Percentiles rank a stretch among this genome's conserved stretches.
Conservation (phyloP, 2,329 filamentous ascomycete species). For the Coleophoma eucalyptorum region DNA sequence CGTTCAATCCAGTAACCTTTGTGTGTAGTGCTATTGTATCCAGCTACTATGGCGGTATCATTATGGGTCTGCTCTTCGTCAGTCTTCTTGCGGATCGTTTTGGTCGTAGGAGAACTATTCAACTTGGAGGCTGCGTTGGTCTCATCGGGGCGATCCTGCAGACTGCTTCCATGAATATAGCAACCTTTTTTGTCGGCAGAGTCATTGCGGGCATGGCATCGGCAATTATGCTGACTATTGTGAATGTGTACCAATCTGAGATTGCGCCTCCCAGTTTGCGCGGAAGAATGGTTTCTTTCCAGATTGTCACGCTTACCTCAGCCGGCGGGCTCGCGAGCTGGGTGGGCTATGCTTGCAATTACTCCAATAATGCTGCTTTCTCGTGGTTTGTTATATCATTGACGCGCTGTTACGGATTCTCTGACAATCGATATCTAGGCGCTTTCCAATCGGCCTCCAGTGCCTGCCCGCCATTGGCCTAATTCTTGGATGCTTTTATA, state of each 20-base stretch:
- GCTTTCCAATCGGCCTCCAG: not conserved
- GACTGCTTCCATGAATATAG: slow-evolving; percentile 27
- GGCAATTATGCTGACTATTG: not conserved
- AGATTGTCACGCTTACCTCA: not conserved
- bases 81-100: slow-evolving; percentile 44
- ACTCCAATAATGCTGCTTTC: not conserved
- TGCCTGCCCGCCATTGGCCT: not conserved
- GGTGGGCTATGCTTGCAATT: not conserved
- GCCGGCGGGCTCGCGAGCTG: not conserved
- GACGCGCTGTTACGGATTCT: not conserved
- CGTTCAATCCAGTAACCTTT: slow-evolving; percentile 15
- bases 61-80: slow-evolving; percentile 38
- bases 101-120: slow-evolving; percentile 49
- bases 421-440: not conserved
- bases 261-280: not conserved
- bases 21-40: slow-evolving; percentile 38
- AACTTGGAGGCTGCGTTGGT: slow-evolving; percentile 49
- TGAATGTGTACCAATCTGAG: not conserved
- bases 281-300: not conserved
- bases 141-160: slow-evolving; percentile 45
- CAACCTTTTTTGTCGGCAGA: not conserved
- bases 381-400: not conserved
- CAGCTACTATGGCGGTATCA: slow-evolving; percentile 43
- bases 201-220: not conserved
- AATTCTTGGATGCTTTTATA: not conserved